phyloP scores from a whole-genome alignment of 2,329 filamentous ascomycete genomes.

The Aquanectria penicillioides region DNA sequence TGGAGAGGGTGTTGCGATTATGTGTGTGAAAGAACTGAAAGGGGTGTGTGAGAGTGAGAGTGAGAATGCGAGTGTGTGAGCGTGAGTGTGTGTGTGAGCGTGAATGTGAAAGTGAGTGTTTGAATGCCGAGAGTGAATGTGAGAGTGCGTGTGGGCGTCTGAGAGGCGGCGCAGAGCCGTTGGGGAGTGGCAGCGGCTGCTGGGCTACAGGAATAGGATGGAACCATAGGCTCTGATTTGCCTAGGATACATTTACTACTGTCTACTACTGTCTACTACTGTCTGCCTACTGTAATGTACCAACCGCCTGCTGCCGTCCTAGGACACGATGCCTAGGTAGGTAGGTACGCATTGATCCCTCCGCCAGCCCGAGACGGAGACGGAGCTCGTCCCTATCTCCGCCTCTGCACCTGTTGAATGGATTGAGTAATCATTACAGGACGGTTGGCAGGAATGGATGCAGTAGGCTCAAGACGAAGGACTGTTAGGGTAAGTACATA shows the following conservation, averaged over 20 bases:
- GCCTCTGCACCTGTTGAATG: conserved; percentile 7
- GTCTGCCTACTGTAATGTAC: too few relatives aligned
- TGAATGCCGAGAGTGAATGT: too few relatives aligned
- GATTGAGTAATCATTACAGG: neutral
- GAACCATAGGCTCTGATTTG: neutral
- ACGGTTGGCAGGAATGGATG: neutral
- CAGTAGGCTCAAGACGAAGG: conserved; percentile 1
- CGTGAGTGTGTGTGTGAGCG: too few relatives aligned
- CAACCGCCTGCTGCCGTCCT: too few relatives aligned
- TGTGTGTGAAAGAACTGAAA: neutral
- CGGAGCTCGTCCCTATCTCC: conserved; percentile 19
- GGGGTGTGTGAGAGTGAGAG: neutral
- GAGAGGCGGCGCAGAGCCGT: too few relatives aligned
- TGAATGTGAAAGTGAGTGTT: too few relatives aligned
- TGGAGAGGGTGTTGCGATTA: conserved; percentile 9
- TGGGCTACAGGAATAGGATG: neutral
- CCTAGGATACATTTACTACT: too few relatives aligned
- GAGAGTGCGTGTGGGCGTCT: too few relatives aligned
- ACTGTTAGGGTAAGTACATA: neutral
- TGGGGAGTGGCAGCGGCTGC: too few relatives aligned
- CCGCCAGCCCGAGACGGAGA: conserved; percentile 2
- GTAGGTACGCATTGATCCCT: neutral
- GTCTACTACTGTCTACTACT: too few relatives aligned
- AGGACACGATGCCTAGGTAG: neutral
- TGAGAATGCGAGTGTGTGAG: too few relatives aligned